Evolutionary conservation across 768 basidiomycete genomes (phyloP), one percentile per base, ranked within the genome.

Genomic region (Trametes elegans): DNA sequence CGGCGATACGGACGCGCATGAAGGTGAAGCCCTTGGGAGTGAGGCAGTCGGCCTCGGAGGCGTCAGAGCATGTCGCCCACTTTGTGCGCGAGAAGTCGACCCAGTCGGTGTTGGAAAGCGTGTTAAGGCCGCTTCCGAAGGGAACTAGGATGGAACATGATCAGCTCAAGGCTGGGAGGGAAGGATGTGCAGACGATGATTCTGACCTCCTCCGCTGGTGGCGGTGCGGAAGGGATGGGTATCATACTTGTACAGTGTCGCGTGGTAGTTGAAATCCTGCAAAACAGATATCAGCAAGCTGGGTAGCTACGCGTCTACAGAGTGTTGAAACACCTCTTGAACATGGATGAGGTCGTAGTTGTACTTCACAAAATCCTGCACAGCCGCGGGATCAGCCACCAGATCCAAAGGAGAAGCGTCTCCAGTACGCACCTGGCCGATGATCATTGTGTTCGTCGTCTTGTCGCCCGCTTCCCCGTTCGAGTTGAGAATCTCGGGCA

Each of bases 1-100:
- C 39, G 3, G n/a, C 50, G 41, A 52, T 18, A 23, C 32, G 41
- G 10, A 52, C 21, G 31, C 50, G 50, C 50, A 52, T 52, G 31
- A 52, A 52, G 16, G 50, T 52, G 50, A 43, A 52, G 41, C 50
- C 50, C 21, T 52, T 52, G n/a, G 50, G 50, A 14, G 50, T 52
- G 32, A 52, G 50, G 50, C 50, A 52, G 32, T 52, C 50, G 7
- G 16, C 14, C 31, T 44, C 41, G 23, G 50, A 52, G 2, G 50
- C 50, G 32, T 52, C 41, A 16, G 50, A 52, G 50, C 50, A 52
- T n/a, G 50, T 52, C 9, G 40, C 50, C 50, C 50, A 52, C 42
- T 52, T 52, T 3, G 29, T 32, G 23, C 50, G 50, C 11, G 38
- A 40, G 32, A 52, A 52, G 41, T 42, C 40, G 31, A 52, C 50